These are phyloP conservation scores for Allium cepa DNA, from an alignment of 106 monocot genomes.

Conservation along the genomic window DNA sequence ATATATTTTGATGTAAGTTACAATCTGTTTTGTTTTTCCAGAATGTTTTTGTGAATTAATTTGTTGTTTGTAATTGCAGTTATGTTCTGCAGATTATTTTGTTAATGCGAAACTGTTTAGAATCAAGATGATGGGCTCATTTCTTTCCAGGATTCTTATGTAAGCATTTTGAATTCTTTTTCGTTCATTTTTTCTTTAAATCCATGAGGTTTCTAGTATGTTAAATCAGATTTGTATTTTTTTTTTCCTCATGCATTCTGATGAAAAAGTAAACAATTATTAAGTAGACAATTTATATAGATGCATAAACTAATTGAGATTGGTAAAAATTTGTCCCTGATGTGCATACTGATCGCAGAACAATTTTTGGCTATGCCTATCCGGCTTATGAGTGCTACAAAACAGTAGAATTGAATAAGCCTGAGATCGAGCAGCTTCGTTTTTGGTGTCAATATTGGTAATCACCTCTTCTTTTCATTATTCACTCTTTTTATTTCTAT, in stretches of 20 bases:
- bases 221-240: no score
- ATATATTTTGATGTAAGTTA: no score
- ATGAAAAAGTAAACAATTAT: neutral
- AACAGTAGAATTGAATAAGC: conserved; percentile 49
- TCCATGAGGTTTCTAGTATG: no score
- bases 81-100: neutral
- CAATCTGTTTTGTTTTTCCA: no score
- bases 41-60: no score
- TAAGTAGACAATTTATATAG: neutral
- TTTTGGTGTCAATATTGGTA: conserved; percentile 80
- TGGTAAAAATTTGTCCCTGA: neutral
- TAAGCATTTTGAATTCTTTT: neutral
- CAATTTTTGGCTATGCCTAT: conserved; percentile 64
- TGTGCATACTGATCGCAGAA: conserved; percentile 1
- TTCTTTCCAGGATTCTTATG: conserved; percentile 11
- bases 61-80: no score
- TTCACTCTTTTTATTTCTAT: neutral
- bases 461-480: neutral
- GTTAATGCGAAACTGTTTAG: neutral
- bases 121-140: conserved; percentile 38
- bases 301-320: neutral
- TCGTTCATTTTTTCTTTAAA: neutral
- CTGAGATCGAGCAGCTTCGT: conserved; percentile 52
- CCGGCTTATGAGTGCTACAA: conserved; percentile 74
- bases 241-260: neutral